phyloP scores from a whole-genome alignment of 2,329 filamentous ascomycete species.

The Botrytis squamosa region DNA sequence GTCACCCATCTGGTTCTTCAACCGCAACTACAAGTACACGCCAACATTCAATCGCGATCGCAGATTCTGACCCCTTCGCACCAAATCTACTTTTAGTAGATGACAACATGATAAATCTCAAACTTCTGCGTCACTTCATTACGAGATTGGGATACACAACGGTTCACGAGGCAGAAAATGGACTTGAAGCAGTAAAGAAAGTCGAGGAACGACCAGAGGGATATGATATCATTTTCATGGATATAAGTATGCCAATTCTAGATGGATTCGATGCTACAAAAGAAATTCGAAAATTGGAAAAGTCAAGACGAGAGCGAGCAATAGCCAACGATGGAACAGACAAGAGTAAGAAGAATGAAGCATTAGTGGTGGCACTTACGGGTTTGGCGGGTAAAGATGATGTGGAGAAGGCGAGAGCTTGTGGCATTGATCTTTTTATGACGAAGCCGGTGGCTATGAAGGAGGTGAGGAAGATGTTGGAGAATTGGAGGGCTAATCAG shows the following conservation, averaged over 20 bases:
- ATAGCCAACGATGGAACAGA: slow-evolving; percentile 19
- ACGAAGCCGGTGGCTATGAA: slow-evolving; percentile 45
- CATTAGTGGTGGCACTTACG: slow-evolving; percentile 43
- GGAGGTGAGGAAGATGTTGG: slow-evolving; percentile 43
- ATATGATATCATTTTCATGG: slow-evolving; percentile 49
- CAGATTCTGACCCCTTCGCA: neutral
- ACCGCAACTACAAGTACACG: neutral
- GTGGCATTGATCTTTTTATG: slow-evolving; percentile 42
- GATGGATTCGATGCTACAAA: slow-evolving; percentile 51
- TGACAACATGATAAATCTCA: slow-evolving; percentile 46
- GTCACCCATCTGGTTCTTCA: neutral
- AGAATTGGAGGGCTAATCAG: slow-evolving; percentile 41
- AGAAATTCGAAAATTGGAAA: slow-evolving; percentile 45
- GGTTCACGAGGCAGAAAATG: slow-evolving; percentile 47
- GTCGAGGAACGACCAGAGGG: slow-evolving; percentile 41
- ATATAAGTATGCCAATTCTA: slow-evolving; percentile 56
- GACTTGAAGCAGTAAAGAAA: slow-evolving; percentile 48
- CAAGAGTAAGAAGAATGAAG: slow-evolving; percentile 30
- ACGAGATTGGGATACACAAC: slow-evolving; percentile 42
- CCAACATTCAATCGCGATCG: neutral
- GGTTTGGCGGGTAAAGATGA: slow-evolving; percentile 41
- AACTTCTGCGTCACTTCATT: slow-evolving; percentile 43
- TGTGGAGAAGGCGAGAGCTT: slow-evolving; percentile 39
- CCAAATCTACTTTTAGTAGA: slow-evolving; percentile 43
- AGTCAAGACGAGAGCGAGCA: slow-evolving; percentile 42